Evolutionary conservation across 2,329 filamentous ascomycete species (phyloP).

Genomic region (Microcera coccophila): DNA sequence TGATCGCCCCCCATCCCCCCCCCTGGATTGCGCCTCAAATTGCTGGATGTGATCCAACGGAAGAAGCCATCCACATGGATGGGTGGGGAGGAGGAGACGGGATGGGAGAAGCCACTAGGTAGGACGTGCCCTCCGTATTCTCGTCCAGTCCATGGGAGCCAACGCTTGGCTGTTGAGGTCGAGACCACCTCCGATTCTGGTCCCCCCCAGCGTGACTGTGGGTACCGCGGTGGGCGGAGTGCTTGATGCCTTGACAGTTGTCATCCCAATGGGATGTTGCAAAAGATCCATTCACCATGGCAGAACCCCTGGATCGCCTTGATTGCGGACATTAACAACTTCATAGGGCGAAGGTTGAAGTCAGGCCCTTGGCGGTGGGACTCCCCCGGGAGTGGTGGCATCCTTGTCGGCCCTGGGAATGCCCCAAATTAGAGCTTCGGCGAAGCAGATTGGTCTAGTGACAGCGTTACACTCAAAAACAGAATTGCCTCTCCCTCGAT

Average conservation of each 20-base stretch:
- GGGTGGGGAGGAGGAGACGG: constrained; percentile 20
- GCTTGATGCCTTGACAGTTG: neutral
- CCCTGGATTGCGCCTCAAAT: no score
- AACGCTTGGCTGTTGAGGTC: constrained; percentile 26
- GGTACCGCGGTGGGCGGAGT: neutral
- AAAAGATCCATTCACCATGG: constrained; percentile 4
- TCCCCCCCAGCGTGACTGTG: constrained; percentile 10
- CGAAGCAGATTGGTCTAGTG: constrained; percentile 18
- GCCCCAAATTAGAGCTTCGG: constrained; percentile 8
- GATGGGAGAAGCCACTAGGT: constrained; percentile 4
- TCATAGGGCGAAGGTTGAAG: constrained; percentile 2
- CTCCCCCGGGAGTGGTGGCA: constrained; percentile 4
- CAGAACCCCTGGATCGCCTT: constrained; percentile 13
- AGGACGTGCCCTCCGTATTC: constrained; percentile 13
- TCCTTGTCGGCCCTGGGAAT: constrained; percentile 5
- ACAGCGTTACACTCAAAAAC: constrained; percentile 14
- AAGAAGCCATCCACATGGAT: no score
- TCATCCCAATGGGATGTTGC: neutral
- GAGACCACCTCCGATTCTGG: constrained; percentile 18
- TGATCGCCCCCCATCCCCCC: no score
- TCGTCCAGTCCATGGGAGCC: constrained; percentile 21
- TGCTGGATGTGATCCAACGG: no score
- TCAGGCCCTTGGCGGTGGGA: constrained; percentile 6
- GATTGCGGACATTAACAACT: constrained; percentile 6
- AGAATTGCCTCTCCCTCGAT: constrained; percentile 11